Evolutionary conservation across 2,329 filamentous ascomycete genomes (phyloP).

Genomic region (Alternaria sp.): DNA sequence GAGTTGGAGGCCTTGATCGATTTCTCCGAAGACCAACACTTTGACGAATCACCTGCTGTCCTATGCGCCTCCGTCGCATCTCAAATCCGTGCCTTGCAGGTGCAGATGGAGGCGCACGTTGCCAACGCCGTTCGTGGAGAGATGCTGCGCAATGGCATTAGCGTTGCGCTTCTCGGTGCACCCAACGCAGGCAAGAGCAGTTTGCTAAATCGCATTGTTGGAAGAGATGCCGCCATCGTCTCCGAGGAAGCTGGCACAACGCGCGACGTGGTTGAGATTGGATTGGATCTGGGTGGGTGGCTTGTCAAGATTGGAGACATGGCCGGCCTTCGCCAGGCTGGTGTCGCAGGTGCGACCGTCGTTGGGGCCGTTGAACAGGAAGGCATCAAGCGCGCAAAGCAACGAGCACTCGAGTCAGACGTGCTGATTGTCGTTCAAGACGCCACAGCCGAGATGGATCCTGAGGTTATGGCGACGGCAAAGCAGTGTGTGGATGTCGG

Average conservation of each 20-base stretch:
- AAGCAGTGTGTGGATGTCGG: conserved; percentile 56
- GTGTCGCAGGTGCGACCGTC: conserved; percentile 30
- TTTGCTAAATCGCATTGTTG: conserved; percentile 86
- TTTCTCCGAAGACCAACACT: conserved; percentile 96
- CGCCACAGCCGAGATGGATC: conserved; percentile 73
- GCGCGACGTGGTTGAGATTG: conserved; percentile 89
- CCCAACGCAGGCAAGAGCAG: conserved; percentile 97
- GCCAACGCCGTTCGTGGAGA: conserved; percentile 81
- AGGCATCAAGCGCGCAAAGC: conserved; percentile 85
- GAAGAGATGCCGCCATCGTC: conserved; percentile 93
- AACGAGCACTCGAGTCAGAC: conserved; percentile 81
- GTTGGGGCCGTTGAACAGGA: conserved; percentile 84
- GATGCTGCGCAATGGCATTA: conserved; percentile 82
- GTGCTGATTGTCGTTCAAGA: conserved; percentile 74
- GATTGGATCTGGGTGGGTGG: conserved; percentile 86
- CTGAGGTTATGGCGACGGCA: conserved; percentile 63
- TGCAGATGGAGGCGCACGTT: conserved; percentile 72
- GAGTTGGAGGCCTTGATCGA: conserved; percentile 96
- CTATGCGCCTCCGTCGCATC: conserved; percentile 72
- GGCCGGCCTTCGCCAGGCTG: conserved; percentile 75
- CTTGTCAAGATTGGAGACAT: conserved; percentile 95
- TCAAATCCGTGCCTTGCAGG: conserved; percentile 67
- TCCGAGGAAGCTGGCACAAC: conserved; percentile 93
- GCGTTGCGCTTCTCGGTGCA: conserved; percentile 83
- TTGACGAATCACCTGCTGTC: conserved; percentile 81